These are phyloP conservation scores for Ceratobasidium sp. DNA, from an alignment of 1,284 basidiomycete genomes.

Conservation along the genomic window DNA sequence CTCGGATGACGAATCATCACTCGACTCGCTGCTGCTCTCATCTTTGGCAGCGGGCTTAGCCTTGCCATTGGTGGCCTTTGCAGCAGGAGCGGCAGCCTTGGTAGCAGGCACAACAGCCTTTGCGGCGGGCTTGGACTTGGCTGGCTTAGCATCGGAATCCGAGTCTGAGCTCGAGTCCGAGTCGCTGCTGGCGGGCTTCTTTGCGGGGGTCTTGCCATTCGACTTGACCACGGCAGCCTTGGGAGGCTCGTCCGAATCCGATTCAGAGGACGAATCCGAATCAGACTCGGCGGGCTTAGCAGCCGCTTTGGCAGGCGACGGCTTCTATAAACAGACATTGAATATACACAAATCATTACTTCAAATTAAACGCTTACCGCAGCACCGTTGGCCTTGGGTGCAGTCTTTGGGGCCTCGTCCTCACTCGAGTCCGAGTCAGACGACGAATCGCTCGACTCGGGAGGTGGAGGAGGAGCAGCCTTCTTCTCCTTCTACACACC, in stretches of 20 bases:
- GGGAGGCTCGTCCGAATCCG: slow-evolving; percentile 39
- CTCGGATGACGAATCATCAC: slow-evolving; percentile 40
- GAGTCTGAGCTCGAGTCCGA: slow-evolving; percentile 27
- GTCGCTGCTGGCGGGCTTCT: background rate
- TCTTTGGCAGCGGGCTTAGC: slow-evolving; percentile 18
- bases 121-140: slow-evolving; percentile 25
- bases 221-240: background rate
- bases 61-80: background rate
- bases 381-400: slow-evolving; percentile 33
- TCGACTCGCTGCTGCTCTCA: slow-evolving; percentile 8
- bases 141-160: slow-evolving; percentile 19
- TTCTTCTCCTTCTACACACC: slow-evolving; percentile 14
- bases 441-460: slow-evolving; percentile 34
- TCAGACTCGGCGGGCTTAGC: slow-evolving; percentile 32
- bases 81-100: background rate
- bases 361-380: slow-evolving; percentile 1
- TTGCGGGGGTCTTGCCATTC: too few relatives aligned
- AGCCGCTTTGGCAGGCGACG: slow-evolving; percentile 36
- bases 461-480: slow-evolving; percentile 28
- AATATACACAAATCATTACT: background rate
- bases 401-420: slow-evolving; percentile 33
- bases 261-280: slow-evolving; percentile 8
- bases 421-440: slow-evolving; percentile 35
- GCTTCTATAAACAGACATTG: slow-evolving; percentile 3
- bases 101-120: slow-evolving; percentile 17